Conservation (phyloP, 2,329 filamentous ascomycete genomes). For the Fusarium brachygibbosum region DNA sequence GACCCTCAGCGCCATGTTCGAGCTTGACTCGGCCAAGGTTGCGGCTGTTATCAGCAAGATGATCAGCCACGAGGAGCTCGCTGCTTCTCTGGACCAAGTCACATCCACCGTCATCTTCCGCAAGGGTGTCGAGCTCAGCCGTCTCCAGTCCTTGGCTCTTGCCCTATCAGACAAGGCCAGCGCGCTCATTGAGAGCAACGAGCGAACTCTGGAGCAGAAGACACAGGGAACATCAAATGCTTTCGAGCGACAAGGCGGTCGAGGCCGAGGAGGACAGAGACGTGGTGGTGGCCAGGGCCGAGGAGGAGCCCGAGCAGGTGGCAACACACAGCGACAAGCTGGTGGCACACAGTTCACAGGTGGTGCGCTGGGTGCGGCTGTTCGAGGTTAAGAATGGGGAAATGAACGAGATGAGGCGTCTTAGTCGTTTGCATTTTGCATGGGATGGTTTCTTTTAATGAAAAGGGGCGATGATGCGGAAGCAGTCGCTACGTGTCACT, state of each 20-base stretch:
- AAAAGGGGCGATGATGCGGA: constrained; percentile 53
- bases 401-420: constrained; percentile 53
- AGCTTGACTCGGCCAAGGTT: constrained; percentile 90
- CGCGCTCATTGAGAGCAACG: constrained; percentile 94
- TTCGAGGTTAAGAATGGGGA: constrained; percentile 65
- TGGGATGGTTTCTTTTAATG: constrained; percentile 55
- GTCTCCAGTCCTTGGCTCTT: constrained; percentile 93
- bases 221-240: constrained; percentile 96
- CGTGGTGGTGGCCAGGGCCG: constrained; percentile 73
- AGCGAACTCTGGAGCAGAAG: constrained; percentile 95
- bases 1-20: constrained; percentile 94
- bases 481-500: constrained; percentile 53
- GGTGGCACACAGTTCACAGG: constrained; percentile 86
- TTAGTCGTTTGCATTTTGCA: constrained; percentile 54
- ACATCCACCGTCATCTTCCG: constrained; percentile 98
- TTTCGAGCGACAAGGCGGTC: constrained; percentile 91
- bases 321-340: constrained; percentile 74
- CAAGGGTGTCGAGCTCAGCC: constrained; percentile 97
- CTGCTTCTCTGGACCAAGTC: constrained; percentile 96
- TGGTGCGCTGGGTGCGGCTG: constrained; percentile 79
- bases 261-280: constrained; percentile 75
- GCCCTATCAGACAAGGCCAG: constrained; percentile 97
- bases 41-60: constrained; percentile 97
- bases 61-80: constrained; percentile 99
- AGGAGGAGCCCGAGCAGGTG: constrained; percentile 70